phyloP scores from a whole-genome alignment of 208 protist species.

The Lotmaria passim region DNA sequence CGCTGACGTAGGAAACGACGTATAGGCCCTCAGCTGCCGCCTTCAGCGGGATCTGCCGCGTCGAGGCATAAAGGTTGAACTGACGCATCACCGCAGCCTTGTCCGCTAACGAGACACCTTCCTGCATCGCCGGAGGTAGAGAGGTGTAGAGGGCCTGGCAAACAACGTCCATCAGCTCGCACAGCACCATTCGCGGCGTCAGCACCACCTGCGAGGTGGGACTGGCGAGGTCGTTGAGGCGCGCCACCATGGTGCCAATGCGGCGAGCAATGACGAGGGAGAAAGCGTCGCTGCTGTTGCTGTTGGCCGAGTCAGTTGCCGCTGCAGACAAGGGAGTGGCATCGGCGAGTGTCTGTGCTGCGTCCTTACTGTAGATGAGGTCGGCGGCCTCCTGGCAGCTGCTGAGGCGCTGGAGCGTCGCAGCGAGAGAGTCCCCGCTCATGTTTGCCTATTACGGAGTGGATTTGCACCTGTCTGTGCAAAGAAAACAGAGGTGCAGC shows the following conservation, averaged over 20 bases:
- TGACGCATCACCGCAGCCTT: constrained; percentile 14
- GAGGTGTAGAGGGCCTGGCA: constrained; percentile 49
- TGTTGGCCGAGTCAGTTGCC: too few species aligned
- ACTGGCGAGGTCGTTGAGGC: constrained; percentile 45
- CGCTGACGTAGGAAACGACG: constrained; percentile 58
- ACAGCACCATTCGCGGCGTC: constrained; percentile 55
- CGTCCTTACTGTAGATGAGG: constrained; percentile 27
- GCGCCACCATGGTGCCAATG: constrained; percentile 57
- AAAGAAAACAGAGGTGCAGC: too few species aligned
- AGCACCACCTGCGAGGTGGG: constrained; percentile 30
- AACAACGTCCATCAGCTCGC: constrained; percentile 56
- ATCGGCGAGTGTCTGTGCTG: neutral
- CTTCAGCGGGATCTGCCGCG: constrained; percentile 51
- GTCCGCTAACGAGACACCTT: constrained; percentile 17
- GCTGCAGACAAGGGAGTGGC: neutral
- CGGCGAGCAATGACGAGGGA: constrained; percentile 46
- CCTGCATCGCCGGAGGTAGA: constrained; percentile 25
- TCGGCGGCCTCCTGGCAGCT: constrained; percentile 28
- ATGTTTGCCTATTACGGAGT: neutral
- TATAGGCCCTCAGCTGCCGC: constrained; percentile 58
- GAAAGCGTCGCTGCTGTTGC: neutral
- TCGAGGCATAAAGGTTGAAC: constrained; percentile 35
- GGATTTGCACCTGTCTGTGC: neutral
- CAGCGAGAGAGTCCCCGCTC: constrained; percentile 6
- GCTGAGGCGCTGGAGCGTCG: constrained; percentile 14